phyloP scores from a whole-genome alignment of 2,329 filamentous ascomycete genomes.

The Teratosphaeria gauchensis region DNA sequence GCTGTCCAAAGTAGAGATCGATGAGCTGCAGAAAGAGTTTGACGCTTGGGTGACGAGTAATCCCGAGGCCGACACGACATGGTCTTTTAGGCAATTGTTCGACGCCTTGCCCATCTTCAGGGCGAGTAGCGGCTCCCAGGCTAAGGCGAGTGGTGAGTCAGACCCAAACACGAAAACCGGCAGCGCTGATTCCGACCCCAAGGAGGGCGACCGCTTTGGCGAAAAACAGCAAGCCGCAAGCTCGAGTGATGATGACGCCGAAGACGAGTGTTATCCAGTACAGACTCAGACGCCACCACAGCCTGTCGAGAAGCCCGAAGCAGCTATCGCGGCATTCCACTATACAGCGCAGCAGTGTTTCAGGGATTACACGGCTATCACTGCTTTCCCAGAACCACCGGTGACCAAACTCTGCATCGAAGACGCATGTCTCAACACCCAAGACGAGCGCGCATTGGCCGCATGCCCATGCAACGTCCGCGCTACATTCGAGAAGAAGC shows the following conservation, averaged over 20 bases:
- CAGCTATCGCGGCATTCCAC: background rate
- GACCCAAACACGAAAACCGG: background rate
- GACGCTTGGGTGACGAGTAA: background rate
- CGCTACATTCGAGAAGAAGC: background rate
- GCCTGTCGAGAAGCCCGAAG: background rate
- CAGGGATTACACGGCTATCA: background rate
- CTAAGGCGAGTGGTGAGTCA: background rate
- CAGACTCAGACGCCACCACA: background rate
- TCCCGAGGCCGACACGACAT: background rate
- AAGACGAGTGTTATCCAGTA: no score
- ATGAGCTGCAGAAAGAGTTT: background rate
- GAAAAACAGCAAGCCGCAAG: background rate
- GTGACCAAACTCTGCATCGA: background rate
- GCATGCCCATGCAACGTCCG: constrained; percentile 1
- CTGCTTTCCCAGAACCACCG: background rate
- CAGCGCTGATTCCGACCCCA: background rate
- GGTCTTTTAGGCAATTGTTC: background rate
- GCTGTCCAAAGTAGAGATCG: background rate
- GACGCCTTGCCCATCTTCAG: background rate
- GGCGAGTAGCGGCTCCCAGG: background rate
- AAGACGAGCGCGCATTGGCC: background rate
- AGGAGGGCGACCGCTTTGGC: background rate
- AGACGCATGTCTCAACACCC: background rate
- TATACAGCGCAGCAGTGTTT: background rate
- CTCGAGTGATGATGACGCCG: background rate